A percentile compares a stretch with the other conserved stretches of the same genome.
These are phyloP conservation scores for Oidiodendron maius DNA, from an alignment of 495 filamentous ascomycete species.

Conservation along the genomic window DNA sequence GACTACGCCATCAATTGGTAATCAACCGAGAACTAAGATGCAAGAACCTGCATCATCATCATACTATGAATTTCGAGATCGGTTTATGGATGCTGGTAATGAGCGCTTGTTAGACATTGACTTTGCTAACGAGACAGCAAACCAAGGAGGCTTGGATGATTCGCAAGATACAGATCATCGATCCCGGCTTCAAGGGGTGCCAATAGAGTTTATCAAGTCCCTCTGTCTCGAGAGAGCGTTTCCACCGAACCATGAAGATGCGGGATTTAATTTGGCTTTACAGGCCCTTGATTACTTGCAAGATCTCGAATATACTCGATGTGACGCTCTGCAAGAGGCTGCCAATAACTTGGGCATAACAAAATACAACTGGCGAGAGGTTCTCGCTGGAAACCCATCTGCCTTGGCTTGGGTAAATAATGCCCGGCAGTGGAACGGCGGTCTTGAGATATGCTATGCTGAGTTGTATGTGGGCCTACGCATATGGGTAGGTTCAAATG, in stretches of 20 bases:
- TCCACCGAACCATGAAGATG: constrained; percentile 9
- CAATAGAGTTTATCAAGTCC: constrained; percentile 1
- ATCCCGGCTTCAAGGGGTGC: not conserved
- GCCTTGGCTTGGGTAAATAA: constrained; percentile 11
- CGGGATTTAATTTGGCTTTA: constrained; percentile 10
- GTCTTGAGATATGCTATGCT: constrained; percentile 13
- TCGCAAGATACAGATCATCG: not conserved
- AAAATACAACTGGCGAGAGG: constrained; percentile 11
- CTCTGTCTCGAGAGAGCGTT: not conserved
- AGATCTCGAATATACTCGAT: constrained; percentile 16
- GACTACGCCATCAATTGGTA: not conserved
- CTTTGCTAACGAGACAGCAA: not conserved
- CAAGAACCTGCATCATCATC: not conserved
- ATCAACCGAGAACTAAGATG: not conserved
- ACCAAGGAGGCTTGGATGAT: not conserved
- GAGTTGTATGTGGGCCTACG: constrained; percentile 12
- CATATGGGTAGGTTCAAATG: constrained; percentile 16
- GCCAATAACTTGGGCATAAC: constrained; percentile 12
- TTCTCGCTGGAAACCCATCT: constrained; percentile 6
- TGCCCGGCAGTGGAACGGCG: constrained; percentile 3
- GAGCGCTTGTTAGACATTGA: constrained; percentile 4
- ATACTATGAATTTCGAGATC: constrained; percentile 2
- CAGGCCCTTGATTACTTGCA: constrained; percentile 15
- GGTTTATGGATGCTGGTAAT: constrained; percentile 17
- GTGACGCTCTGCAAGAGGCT: constrained; percentile 4